Base-by-base conservation (phyloP, 345 rosid genomes). In the Syzygium aqueum region DNA sequence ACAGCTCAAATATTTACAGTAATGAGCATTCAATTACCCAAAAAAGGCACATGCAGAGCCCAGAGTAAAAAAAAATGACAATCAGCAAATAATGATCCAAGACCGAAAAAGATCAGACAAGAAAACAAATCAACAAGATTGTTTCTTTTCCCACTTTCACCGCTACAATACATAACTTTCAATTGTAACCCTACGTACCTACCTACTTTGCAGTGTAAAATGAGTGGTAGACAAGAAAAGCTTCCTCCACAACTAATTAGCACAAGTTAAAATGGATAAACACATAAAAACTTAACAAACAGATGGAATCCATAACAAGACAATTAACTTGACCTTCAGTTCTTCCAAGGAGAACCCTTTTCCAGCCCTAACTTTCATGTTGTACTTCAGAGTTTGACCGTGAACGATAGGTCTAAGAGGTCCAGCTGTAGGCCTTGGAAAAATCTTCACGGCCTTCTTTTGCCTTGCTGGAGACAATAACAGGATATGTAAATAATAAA, bases 281-380 rank as follows among this genome's bases (percentile, higher is more conserved):
- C 28, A 46, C 15, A 28, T n/a, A n/a, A 82, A 49, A 82, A 11
- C 27, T 12, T 33, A 49, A 40, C 10, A 30, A 50, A 50, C 25
- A 28, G n/a, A 46, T 33, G 8, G 27, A 28, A 30, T 27, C 46
- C 57, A 87, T 16, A n/a, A 21, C 27, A 40, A 56, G 51, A 7
- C 37, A 84, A 61, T 78, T 28, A 46, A 33, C 40, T 11, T 11
- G 49, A 92, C 94, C 94, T 92, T 92, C 57, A 92, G 92, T 84
- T 92, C 94, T 87, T 92, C 93, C 50, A 92, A 91, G 51, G 94
- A 84, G 77, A 92, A 92, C 19, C 93, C 94, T 77, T 90, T 88
- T 67, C 94, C 94, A 85, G 93, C 92, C 87, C 91, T 92, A 61
- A 91, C 85, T 89, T 92, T 92, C 94, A 92, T 92, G 86, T 92